Conservation (phyloP, 1,139 yeast genomes). For the Sugiyamaella grinbergsii region DNA sequence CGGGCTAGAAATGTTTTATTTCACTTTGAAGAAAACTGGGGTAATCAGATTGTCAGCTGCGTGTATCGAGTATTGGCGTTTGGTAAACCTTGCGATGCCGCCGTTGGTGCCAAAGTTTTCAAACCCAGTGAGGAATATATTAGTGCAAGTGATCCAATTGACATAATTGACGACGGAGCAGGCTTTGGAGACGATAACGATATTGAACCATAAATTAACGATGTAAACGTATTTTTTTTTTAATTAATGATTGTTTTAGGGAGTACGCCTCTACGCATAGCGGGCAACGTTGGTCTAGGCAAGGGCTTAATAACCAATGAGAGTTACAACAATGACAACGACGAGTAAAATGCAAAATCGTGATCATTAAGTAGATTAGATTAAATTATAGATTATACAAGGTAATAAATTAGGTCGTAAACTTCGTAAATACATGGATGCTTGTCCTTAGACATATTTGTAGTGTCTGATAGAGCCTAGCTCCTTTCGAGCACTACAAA, state of each 20-base stretch:
- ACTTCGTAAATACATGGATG: neutral
- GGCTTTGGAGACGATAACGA: slow-evolving; percentile 25
- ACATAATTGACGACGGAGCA: slow-evolving; percentile 20
- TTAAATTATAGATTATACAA: neutral
- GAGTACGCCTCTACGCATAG: too few relatives aligned
- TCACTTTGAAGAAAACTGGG: slow-evolving; percentile 42
- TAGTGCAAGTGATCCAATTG: neutral
- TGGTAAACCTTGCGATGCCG: slow-evolving; percentile 30
- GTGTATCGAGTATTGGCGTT: slow-evolving; percentile 40
- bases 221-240: slow-evolving; percentile 7
- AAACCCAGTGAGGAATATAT: neutral
- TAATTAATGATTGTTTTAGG: too few relatives aligned
- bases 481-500: slow-evolving; percentile 37
- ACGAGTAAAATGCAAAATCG: neutral
- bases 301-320: too few relatives aligned
- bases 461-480: slow-evolving; percentile 29
- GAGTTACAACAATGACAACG: neutral
- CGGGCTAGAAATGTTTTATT: slow-evolving; percentile 33
- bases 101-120: slow-evolving; percentile 2
- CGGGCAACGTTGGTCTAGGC: too few relatives aligned
- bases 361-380: neutral
- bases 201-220: slow-evolving; percentile 6
- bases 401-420: slow-evolving; percentile 13
- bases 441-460: slow-evolving; percentile 25
- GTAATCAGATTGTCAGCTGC: slow-evolving; percentile 40